Evolutionary conservation across 2,329 filamentous ascomycete genomes (phyloP).

Genomic region (Raffaelea arxii): DNA sequence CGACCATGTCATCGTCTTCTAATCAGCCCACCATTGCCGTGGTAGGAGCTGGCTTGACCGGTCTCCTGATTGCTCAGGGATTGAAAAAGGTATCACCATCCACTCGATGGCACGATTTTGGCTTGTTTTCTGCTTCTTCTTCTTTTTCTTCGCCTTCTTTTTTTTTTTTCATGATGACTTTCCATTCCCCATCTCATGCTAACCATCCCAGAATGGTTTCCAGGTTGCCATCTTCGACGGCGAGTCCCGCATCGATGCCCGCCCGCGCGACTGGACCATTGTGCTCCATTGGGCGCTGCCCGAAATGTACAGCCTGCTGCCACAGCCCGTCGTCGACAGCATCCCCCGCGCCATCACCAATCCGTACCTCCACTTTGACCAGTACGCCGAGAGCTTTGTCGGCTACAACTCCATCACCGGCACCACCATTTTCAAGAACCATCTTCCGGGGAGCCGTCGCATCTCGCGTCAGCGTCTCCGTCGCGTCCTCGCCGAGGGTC

Average conservation of each 20-base stretch:
- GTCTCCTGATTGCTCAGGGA: too few relatives aligned
- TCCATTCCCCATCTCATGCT: slow-evolving; percentile 1
- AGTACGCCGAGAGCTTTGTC: slow-evolving; percentile 20
- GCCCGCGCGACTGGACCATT: slow-evolving; percentile 28
- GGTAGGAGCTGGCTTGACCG: too few relatives aligned
- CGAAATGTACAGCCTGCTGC: slow-evolving; percentile 22
- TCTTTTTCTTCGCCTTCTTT: too few relatives aligned
- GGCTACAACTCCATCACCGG: slow-evolving; percentile 25
- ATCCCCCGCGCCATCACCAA: slow-evolving; percentile 24
- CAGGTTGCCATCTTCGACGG: slow-evolving; percentile 21
- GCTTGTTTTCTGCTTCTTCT: too few relatives aligned
- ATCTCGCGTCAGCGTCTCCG: slow-evolving; percentile 24
- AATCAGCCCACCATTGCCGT: too few relatives aligned
- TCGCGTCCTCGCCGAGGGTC: slow-evolving; percentile 18
- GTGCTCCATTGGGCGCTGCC: slow-evolving; percentile 30
- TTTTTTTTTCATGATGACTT: neutral
- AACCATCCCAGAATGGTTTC: slow-evolving; percentile 20
- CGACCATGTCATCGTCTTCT: too few relatives aligned
- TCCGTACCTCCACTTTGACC: slow-evolving; percentile 21
- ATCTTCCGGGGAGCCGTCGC: slow-evolving; percentile 22
- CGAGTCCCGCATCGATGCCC: slow-evolving; percentile 19
- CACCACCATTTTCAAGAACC: slow-evolving; percentile 23
- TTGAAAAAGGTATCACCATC: too few relatives aligned
- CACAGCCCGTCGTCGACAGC: slow-evolving; percentile 19
- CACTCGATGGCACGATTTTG: too few relatives aligned